A percentile compares a stretch with the other conserved stretches of the same genome.
Conservation (phyloP, 2,329 filamentous ascomycete genomes). For the Ophidiomyces ophidiicola region DNA sequence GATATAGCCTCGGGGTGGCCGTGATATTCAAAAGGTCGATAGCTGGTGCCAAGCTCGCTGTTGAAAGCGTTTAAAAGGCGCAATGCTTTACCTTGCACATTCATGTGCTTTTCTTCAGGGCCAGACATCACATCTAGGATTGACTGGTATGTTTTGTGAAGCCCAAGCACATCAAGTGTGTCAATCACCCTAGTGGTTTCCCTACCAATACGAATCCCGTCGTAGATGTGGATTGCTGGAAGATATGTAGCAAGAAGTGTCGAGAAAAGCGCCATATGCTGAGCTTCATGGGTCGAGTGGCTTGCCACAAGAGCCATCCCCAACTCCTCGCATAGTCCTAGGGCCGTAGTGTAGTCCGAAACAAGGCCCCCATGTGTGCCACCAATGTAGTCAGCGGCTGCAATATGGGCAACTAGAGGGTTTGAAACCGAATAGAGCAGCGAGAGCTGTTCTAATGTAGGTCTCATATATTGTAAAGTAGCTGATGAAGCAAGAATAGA, state of each 20-base stretch:
- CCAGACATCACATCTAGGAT: constrained; percentile 47
- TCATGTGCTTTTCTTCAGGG: constrained; percentile 56
- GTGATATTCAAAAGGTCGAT: constrained; percentile 85
- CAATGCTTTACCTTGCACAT: constrained; percentile 58
- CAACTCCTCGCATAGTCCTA: constrained; percentile 76
- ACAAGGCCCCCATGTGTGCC: constrained; percentile 58
- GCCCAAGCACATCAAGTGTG: constrained; percentile 58
- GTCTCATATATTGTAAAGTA: constrained; percentile 65
- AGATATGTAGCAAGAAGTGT: constrained; percentile 66
- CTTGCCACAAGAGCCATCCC: constrained; percentile 78
- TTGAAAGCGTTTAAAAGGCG: constrained; percentile 67
- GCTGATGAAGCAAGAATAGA: constrained; percentile 76
- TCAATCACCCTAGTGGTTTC: constrained; percentile 76
- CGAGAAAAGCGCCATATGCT: constrained; percentile 88
- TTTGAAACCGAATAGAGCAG: constrained; percentile 84
- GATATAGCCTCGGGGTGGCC: constrained; percentile 68
- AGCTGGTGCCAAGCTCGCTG: constrained; percentile 82
- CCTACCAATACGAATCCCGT: constrained; percentile 68
- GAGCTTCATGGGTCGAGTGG: constrained; percentile 75
- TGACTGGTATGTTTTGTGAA: constrained; percentile 57
- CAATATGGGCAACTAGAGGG: constrained; percentile 84
- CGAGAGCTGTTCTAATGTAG: constrained; percentile 80
- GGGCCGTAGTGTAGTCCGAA: constrained; percentile 70
- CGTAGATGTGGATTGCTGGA: constrained; percentile 79
- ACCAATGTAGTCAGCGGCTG: constrained; percentile 71